Evolutionary conservation across 202 grass and related monocot species (phyloP), one percentile per base, ranked within the genome.

Genomic region (Setaria viridis): DNA sequence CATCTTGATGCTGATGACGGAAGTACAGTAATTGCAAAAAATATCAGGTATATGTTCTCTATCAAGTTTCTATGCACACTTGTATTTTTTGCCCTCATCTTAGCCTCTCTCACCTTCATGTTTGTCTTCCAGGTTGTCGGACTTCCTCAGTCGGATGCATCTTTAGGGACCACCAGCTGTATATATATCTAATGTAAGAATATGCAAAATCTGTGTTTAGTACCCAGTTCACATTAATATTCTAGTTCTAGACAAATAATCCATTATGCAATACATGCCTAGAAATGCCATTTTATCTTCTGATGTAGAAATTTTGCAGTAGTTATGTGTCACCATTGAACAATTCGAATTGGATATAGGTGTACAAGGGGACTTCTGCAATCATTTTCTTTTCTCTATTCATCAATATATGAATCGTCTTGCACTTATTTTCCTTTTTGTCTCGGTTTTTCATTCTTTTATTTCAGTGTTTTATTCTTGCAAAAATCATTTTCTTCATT

Each of bases 1-100:
- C 97, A 97, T 93, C 91, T 99, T 87, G 97, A 99, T 93, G 87
- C 90, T 80, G 93, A 96, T 68, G 97, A 99, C 74, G 97, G 94
- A 81, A 96, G 57, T 74, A 93, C 94, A 77, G 82, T 99, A 72
- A 99, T 99, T 79, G 92, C 92, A 58, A 99, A 99, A 86, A 86
- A 93, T 78, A 99, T 96, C 73, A 94, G 97, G 97, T 94, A 78
- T 69, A 9, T 72, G 37, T 50, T 82, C 12, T 62, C 48, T 64
- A 34, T 65, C 69, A 79, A 33, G 57, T 56, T 67, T 70, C 55
- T 88, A 16, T 85, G 43, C 10, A 63, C 20, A 75, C 33, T 12
- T 32, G n/a, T 66, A 11, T 4, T 54, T 54, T 63, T 17, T 30
- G 34, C 8, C 9, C 37, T 78, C 16, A 68, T 58, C 63, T 78